A percentile compares a stretch with the other conserved stretches of the same genome.
These are phyloP conservation scores for Cystobasidium ongulense DNA, from an alignment of 768 basidiomycete species.

Conservation along the genomic window DNA sequence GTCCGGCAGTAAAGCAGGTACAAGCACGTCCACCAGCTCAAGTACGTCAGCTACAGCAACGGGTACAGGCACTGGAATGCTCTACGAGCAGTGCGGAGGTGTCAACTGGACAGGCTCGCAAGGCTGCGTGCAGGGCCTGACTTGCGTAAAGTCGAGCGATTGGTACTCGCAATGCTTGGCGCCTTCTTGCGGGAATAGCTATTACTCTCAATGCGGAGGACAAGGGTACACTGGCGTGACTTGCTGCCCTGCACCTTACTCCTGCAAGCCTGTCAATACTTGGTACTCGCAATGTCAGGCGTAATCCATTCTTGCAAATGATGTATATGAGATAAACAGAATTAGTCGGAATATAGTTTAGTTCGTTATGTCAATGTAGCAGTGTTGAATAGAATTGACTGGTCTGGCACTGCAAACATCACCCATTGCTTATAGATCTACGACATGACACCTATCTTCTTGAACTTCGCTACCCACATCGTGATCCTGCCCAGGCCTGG, in stretches of 20 bases:
- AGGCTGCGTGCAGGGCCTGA: background rate
- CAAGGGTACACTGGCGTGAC: background rate
- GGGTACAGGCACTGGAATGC: background rate
- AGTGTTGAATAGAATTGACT: no score
- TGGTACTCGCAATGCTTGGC: conserved; percentile 5
- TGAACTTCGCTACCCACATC: no score
- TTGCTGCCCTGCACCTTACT: background rate
- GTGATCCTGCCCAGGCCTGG: no score
- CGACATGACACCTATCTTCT: no score
- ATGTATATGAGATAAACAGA: no score
- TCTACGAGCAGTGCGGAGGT: background rate
- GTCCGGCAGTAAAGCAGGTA: background rate
- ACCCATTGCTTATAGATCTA: no score
- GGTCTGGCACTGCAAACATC: no score
- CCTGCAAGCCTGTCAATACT: background rate
- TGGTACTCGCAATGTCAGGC: conserved; percentile 5
- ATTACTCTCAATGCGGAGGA: background rate
- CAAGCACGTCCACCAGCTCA: background rate
- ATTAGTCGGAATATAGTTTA: background rate
- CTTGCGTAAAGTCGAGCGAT: background rate
- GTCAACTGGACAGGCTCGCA: background rate
- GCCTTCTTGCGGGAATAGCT: background rate
- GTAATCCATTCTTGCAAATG: no score
- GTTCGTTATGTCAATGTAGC: no score
- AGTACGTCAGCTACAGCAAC: background rate